Evolutionary conservation across 2,329 filamentous ascomycete genomes (phyloP), one percentile per base, ranked within the genome.

Genomic region (Botrytis sinoallii): DNA sequence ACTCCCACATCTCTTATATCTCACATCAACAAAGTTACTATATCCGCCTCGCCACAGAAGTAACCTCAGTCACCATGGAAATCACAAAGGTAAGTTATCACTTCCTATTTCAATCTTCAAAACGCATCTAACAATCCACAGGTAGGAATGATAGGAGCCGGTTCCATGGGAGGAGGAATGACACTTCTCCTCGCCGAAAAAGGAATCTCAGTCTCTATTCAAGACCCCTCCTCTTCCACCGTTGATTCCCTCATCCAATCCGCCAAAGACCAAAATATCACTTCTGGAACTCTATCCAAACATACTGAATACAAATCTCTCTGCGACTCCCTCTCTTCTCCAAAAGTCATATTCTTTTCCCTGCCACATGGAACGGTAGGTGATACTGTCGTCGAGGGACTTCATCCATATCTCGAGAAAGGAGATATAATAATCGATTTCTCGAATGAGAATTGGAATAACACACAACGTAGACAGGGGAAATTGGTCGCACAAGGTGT

Each of bases 341-440:
- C 86, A 25, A 86, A 85, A 75, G 80, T 88, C 9, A 84, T 89
- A 73, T 79, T 88, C 73, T 87, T 88, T 80, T 86, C 84, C 46
- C 81, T 88, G 8, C 86, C 87, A 1, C 86, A 88, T 74, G 84
- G 84, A 48, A 77, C 74, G 18, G 80, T 82, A 6, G 82, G 81
- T 10, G 83, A 85, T 75, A 79, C 80, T n/a, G 82, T 82, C 38
- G 77, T 85, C 16, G 80, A 84, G 42, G 77, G 76, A 6, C 73
- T 80, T 6, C 71, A 73, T 82, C 83, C 71, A 73, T 89, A 88
- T 75, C 82, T 93, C 5, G 84, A 85, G 29, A 83, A 84, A 63
- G 88, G 88, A 22, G 91, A 93, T 79, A 88, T 93, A 70, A 88
- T 93, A 72, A 85, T 93, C 46, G 91, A 93, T 78, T 89, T 88